Conservation (phyloP, 2,329 filamentous ascomycete species). For the Fusarium ramigenum region DNA sequence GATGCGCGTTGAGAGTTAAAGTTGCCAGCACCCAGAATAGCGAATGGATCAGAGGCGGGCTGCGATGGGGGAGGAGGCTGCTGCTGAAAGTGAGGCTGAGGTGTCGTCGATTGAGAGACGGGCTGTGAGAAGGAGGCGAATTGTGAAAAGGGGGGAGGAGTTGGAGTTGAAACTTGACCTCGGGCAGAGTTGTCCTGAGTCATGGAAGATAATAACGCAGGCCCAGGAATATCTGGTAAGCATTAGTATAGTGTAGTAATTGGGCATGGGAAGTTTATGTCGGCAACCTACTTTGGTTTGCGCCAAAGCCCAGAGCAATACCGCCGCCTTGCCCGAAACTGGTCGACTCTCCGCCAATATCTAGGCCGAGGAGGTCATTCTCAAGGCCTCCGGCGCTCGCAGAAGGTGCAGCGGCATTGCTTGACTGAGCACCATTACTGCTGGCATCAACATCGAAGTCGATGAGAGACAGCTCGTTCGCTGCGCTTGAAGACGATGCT, state of each 20-base stretch:
- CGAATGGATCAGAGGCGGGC: constrained; percentile 61
- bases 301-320: constrained; percentile 83
- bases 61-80: constrained; percentile 58
- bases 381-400: constrained; percentile 75
- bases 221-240: constrained; percentile 68
- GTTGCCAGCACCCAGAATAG: constrained; percentile 52
- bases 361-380: constrained; percentile 90
- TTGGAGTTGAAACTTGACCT: constrained; percentile 52
- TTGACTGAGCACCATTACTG: constrained; percentile 51
- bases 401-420: constrained; percentile 38
- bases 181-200: constrained; percentile 69
- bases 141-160: constrained; percentile 60
- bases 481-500: constrained; percentile 54
- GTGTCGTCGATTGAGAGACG: constrained; percentile 62
- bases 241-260: constrained; percentile 33
- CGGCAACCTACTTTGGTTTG: constrained; percentile 68
- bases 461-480: constrained; percentile 87
- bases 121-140: constrained; percentile 66
- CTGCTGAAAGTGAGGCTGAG: constrained; percentile 59
- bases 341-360: constrained; percentile 71
- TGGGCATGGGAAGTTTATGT: not conserved
- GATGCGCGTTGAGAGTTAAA: constrained; percentile 43
- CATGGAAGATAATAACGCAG: constrained; percentile 70
- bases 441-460: constrained; percentile 79
- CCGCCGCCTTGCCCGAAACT: constrained; percentile 79